Evolutionary conservation across 768 basidiomycete species (phyloP).

Genomic region (Rhizopogon vulgaris): DNA sequence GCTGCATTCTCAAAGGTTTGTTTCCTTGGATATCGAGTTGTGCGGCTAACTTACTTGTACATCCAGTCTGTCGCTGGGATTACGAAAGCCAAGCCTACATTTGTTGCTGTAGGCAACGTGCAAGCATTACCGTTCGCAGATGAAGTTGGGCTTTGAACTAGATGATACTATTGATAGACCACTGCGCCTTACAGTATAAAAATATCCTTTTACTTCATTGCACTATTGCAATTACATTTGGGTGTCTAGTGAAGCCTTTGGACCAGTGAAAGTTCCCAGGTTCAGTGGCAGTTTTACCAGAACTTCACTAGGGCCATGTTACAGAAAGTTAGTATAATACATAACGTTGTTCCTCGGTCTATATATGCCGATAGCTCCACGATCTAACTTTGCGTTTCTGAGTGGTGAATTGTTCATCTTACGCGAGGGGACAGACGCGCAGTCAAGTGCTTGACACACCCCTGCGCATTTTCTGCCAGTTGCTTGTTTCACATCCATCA

Average conservation of each 20-base stretch:
- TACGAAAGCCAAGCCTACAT: conserved; percentile 75
- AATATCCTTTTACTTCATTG: background rate
- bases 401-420: background rate
- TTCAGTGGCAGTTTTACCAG: too few species aligned
- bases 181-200: background rate
- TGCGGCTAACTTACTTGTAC: background rate
- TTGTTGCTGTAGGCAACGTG: conserved; percentile 79
- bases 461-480: background rate
- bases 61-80: conserved; percentile 59
- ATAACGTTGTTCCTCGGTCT: too few species aligned
- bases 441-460: background rate
- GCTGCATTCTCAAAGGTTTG: conserved; percentile 65
- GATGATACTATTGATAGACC: background rate
- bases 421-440: background rate
- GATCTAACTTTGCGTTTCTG: too few species aligned
- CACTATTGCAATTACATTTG: too few species aligned
- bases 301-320: too few species aligned
- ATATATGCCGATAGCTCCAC: too few species aligned
- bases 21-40: background rate
- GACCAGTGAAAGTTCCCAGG: background rate
- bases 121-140: conserved; percentile 75
- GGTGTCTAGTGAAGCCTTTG: too few species aligned
- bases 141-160: conserved; percentile 66
- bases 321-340: too few species aligned
- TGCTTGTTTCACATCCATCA: background rate